These are phyloP conservation scores for Colletotrichum sp. DNA, from an alignment of 2,329 filamentous ascomycete species.

Conservation along the genomic window DNA sequence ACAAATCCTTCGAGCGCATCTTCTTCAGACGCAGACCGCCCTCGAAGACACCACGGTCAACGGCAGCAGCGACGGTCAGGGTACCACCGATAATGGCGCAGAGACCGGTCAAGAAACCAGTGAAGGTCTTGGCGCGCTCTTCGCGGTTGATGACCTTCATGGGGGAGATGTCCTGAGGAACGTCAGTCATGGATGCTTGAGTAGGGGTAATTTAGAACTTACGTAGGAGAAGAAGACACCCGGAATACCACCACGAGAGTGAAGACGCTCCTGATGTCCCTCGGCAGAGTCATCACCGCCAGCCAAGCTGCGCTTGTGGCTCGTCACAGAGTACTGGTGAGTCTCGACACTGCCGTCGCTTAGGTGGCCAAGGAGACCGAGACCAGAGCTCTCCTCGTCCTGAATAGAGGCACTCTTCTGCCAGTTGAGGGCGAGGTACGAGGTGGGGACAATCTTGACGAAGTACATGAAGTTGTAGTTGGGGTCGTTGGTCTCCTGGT, in stretches of 20 bases:
- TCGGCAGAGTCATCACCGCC: constrained; percentile 86
- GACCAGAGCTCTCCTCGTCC: constrained; percentile 59
- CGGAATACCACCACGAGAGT: constrained; percentile 90
- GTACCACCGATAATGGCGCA: constrained; percentile 96
- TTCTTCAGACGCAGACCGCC: constrained; percentile 86
- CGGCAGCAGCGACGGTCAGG: constrained; percentile 89
- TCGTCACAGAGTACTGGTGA: constrained; percentile 97
- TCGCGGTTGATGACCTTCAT: constrained; percentile 99
- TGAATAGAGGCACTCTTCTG: constrained; percentile 59
- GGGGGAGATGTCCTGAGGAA: constrained; percentile 86
- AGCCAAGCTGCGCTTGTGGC: constrained; percentile 85
- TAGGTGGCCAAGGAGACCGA: constrained; percentile 72
- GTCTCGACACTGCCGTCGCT: constrained; percentile 88
- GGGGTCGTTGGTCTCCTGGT: constrained; percentile 79
- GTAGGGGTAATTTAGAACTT: constrained; percentile 43
- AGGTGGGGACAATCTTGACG: constrained; percentile 96
- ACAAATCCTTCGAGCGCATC: constrained; percentile 71
- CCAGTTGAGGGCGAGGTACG: constrained; percentile 92
- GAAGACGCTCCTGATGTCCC: constrained; percentile 89
- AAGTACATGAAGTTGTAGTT: constrained; percentile 99
- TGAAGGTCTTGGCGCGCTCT: constrained; percentile 85
- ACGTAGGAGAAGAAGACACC: constrained; percentile 99
- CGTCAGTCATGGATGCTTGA: constrained; percentile 23
- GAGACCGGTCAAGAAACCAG: constrained; percentile 89
- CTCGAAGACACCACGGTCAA: constrained; percentile 92